These are phyloP conservation scores for Lumnitzera racemosa DNA, from an alignment of 345 rosid genomes.

Conservation along the genomic window DNA sequence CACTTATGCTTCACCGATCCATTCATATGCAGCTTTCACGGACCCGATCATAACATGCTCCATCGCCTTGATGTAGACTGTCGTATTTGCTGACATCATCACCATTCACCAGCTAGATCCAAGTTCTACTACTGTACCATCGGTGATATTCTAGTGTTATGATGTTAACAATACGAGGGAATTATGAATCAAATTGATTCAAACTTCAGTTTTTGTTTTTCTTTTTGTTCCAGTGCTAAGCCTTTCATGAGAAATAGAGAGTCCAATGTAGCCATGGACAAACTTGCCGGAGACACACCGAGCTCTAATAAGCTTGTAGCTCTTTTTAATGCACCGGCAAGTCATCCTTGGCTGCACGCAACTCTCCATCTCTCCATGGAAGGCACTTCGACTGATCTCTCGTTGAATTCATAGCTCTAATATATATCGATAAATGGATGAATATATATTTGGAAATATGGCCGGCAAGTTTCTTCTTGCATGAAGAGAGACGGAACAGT, in stretches of 20 bases:
- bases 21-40: too few relatives aligned
- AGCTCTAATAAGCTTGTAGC: background rate
- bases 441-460: background rate
- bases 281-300: conserved; percentile 15
- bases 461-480: too few relatives aligned
- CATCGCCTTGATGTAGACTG: too few relatives aligned
- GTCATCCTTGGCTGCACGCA: conserved; percentile 25
- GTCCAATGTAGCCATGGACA: conserved; percentile 21
- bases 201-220: background rate
- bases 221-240: conserved; percentile 1
- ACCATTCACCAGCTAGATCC: too few relatives aligned
- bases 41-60: too few relatives aligned
- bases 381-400: background rate
- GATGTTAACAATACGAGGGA: too few relatives aligned
- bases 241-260: conserved; percentile 20
- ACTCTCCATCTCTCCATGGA: conserved; percentile 19
- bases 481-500: too few relatives aligned
- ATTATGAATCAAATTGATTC: too few relatives aligned
- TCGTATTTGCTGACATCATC: too few relatives aligned
- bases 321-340: conserved; percentile 12
- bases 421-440: background rate
- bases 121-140: too few relatives aligned
- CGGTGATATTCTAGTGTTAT: too few relatives aligned
- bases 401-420: background rate
- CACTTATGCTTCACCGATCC: too few relatives aligned